A percentile compares a stretch with the other conserved stretches of the same genome.
Conservation (phyloP, 2,329 filamentous ascomycete genomes). For the Blastomyces gilchristii region DNA sequence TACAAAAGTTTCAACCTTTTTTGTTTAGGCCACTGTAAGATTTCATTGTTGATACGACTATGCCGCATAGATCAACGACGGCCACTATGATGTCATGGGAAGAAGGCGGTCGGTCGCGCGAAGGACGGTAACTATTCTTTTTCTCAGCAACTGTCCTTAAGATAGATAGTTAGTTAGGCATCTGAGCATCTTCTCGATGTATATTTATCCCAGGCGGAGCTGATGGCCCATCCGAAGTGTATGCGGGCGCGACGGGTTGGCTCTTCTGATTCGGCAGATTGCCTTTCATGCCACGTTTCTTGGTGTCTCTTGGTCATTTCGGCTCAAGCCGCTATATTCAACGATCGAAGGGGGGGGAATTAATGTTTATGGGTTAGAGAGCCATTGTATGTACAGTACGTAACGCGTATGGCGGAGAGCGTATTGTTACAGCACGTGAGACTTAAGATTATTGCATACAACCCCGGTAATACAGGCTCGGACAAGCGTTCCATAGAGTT, state of each 20-base stretch:
- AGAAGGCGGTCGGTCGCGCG: neutral
- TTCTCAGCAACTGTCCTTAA: neutral
- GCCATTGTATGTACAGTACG: neutral
- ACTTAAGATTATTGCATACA: neutral
- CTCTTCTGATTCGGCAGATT: neutral
- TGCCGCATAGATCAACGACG: neutral
- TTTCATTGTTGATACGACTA: neutral
- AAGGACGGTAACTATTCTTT: neutral
- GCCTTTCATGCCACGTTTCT: neutral
- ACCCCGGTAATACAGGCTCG: neutral
- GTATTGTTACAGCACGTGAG: neutral
- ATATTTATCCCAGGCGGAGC: neutral
- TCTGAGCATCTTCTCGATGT: neutral
- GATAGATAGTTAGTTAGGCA: neutral
- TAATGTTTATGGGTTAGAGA: neutral
- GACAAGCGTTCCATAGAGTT: neutral
- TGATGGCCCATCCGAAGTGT: neutral
- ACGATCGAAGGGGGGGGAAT: neutral
- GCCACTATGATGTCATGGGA: neutral
- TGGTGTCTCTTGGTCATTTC: neutral
- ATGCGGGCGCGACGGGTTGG: neutral
- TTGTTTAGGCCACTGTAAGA: neutral
- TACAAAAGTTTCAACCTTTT: too few species aligned
- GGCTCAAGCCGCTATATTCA: neutral
- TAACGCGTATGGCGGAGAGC: neutral